These are phyloP conservation scores for Trichosporon sp. DNA, from an alignment of 1,284 basidiomycete species.

Conservation along the genomic window DNA sequence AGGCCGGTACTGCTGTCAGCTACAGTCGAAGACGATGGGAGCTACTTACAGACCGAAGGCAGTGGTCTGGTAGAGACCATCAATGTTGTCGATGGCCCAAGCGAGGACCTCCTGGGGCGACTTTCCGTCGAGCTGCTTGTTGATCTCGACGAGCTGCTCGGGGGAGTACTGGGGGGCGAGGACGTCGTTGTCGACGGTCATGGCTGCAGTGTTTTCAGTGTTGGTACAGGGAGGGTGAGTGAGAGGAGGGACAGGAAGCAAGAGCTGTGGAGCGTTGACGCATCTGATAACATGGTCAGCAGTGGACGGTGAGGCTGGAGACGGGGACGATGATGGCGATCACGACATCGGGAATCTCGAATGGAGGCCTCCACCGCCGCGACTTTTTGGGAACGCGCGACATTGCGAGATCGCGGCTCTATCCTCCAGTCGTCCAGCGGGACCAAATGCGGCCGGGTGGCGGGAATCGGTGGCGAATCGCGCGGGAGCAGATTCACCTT, in stretches of 20 bases:
- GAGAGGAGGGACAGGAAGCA: neutral
- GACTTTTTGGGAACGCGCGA: neutral
- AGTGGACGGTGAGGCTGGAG: neutral
- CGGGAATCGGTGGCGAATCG: neutral
- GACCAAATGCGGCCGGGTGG: neutral
- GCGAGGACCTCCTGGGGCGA: constrained; percentile 73
- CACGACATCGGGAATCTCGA: constrained; percentile 2
- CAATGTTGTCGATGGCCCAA: constrained; percentile 76
- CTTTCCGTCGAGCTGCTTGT: constrained; percentile 64
- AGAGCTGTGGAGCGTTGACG: neutral
- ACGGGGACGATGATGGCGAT: neutral
- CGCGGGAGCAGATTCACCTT: neutral
- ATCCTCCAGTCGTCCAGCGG: neutral
- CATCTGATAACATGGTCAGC: neutral
- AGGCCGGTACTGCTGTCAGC: constrained; percentile 62
- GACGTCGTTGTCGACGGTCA: constrained; percentile 23
- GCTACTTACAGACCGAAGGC: constrained; percentile 70
- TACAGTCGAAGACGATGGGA: neutral
- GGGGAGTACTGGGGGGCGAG: constrained; percentile 59
- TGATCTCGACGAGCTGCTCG: constrained; percentile 64
- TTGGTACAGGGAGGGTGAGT: neutral
- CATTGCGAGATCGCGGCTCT: neutral
- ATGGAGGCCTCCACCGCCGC: neutral
- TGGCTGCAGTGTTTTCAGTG: constrained; percentile 6
- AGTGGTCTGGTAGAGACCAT: constrained; percentile 76